Evolutionary conservation across 495 filamentous ascomycete genomes (phyloP).

Genomic region (Cairneyella variabilis): DNA sequence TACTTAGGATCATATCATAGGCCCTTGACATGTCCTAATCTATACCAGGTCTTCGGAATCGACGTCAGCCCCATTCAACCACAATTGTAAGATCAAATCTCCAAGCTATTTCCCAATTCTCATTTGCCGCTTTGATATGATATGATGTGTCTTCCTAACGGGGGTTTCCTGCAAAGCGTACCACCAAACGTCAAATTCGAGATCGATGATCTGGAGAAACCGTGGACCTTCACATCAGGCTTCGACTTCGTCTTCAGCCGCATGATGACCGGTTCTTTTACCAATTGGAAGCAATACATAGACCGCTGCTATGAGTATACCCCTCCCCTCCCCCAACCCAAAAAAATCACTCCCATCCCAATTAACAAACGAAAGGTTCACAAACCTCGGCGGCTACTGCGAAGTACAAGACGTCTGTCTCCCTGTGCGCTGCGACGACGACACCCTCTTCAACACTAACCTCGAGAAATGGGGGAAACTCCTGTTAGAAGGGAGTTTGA

Average conservation of each 20-base stretch:
- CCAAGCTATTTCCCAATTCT: too few species aligned
- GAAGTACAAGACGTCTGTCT: too few species aligned
- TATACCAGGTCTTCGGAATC: conserved; percentile 53
- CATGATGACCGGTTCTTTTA: conserved; percentile 8
- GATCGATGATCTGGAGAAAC: conserved; percentile 29
- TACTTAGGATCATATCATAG: not conserved
- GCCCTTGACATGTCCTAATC: conserved; percentile 21
- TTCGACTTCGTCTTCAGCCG: conserved; percentile 30
- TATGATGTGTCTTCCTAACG: not conserved
- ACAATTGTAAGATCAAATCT: not conserved
- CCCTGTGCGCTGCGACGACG: not conserved
- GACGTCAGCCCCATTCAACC: conserved; percentile 36
- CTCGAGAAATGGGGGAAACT: not conserved
- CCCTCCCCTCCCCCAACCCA: too few species aligned
- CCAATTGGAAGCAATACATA: conserved; percentile 5
- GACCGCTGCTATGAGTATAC: conserved; percentile 3
- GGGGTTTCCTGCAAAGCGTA: not conserved
- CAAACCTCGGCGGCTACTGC: too few species aligned
- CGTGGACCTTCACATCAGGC: conserved; percentile 25
- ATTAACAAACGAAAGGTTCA: too few species aligned
- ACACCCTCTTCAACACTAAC: not conserved
- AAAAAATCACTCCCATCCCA: too few species aligned
- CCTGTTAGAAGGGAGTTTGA: not conserved
- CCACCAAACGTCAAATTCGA: conserved; percentile 30
- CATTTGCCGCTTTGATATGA: not conserved